Percentiles rank a stretch among this genome's conserved stretches.
Conservation (phyloP, 1,139 yeast species). For the Geotrichum phurueaensis region DNA sequence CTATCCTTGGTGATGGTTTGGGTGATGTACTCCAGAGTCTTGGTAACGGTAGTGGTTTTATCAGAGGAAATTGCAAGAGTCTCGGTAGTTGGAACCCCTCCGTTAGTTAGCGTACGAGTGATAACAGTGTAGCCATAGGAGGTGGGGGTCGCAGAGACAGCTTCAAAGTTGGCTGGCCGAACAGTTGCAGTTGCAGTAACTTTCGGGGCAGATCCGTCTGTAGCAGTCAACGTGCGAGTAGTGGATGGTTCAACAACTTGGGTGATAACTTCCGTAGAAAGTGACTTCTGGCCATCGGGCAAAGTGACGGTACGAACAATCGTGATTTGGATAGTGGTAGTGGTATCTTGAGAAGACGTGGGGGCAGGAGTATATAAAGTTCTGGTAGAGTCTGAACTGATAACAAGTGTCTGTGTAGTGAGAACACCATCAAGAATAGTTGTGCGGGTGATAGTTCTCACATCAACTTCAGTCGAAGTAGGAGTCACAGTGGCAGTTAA, state of each 20-base stretch:
- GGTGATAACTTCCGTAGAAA: neutral
- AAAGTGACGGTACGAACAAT: constrained; percentile 9
- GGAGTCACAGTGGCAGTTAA: constrained; percentile 10
- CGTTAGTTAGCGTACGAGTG: neutral
- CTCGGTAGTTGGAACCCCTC: neutral
- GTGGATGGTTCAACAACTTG: constrained; percentile 2
- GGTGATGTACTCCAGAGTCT: neutral
- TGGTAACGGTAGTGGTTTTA: constrained; percentile 3
- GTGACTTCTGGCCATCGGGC: constrained; percentile 1
- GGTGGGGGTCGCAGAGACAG: neutral
- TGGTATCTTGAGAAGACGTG: constrained; percentile 7
- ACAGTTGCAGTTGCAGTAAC: neutral
- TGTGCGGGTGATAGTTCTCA: neutral
- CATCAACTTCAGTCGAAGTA: constrained; percentile 1
- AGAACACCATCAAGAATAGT: neutral
- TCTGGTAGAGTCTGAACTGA: constrained; percentile 4
- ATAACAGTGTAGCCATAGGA: neutral
- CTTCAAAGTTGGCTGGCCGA: neutral
- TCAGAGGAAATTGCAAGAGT: constrained; percentile 1
- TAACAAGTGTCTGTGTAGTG: constrained; percentile 4
- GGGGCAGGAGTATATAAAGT: constrained; percentile 1
- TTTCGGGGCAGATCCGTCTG: neutral
- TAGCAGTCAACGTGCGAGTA: constrained; percentile 5
- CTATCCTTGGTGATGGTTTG: constrained; percentile 1
- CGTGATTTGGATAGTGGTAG: constrained; percentile 5